Base-by-base conservation (phyloP, 2,329 filamentous ascomycete species). In the Polytolypa hystricis region DNA sequence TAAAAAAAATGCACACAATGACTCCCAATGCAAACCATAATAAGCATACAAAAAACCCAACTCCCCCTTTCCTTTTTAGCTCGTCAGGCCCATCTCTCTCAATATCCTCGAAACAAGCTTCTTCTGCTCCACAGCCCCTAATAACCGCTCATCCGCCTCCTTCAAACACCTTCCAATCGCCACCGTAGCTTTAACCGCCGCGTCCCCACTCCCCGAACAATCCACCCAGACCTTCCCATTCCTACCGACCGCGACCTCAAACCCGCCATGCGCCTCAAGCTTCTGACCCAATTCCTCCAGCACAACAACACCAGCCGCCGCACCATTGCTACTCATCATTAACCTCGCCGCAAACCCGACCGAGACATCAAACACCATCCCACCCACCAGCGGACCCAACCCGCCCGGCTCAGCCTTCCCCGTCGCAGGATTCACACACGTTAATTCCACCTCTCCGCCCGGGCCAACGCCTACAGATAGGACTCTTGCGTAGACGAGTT, bases 141-240 rank as follows among this genome's bases (percentile, higher is more conserved):
- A 42, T 14, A 55, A 52, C 37, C 71, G 70, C 51, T 80, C 72
- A 55, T 96, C 87, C n/a, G 80, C 81, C 54, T 84, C 75, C 50
- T 73, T 71, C 32, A 98, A 65, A 29, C 84, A 83, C 47, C 75
- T 76, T 1, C 87, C 89, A 38, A 96, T 82, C 1, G 77, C 72
- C 43, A 94, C 65, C 5, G 86, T 79, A 20, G 77, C 78, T 61
- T 73, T 81, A 25, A 80, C 64, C 10, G 56, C 54, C 38, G 42
- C 47, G 19, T 61, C 57, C 43, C 69, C 81, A 18, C 81, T 82
- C 39, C 61, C 59, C 4, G 61, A 60, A 47, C 81, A 86, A 53
- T 89, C 79, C 10, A 96, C 82, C 86, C 91, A 96, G 15, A 96
- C 74, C 57, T 77, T 80, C 27, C 91, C 91, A 58, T 98, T 98